Evolutionary conservation across 345 rosid genomes (phyloP).

Genomic region (Eucalyptus sp.): DNA sequence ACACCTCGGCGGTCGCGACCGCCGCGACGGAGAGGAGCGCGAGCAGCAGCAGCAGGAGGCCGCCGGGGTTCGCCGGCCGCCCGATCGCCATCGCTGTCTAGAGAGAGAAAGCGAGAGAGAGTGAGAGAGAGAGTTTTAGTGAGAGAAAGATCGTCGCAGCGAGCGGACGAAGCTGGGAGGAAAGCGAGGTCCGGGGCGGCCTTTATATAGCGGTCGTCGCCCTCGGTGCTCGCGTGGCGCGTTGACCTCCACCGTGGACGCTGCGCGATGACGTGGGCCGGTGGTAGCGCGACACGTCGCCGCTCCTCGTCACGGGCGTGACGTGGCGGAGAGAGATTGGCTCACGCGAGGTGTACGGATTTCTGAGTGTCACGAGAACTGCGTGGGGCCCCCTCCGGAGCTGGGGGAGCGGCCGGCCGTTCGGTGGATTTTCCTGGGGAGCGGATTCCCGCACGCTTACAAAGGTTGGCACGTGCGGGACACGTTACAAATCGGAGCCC

Average conservation of each 20-base stretch:
- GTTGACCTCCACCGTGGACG: slow-evolving; percentile 5
- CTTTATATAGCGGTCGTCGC: neutral
- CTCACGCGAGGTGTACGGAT: neutral
- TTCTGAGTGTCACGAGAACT: neutral
- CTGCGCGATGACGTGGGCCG: neutral
- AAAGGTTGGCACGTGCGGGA: neutral
- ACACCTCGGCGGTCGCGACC: slow-evolving; percentile 50
- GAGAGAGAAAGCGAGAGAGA: neutral
- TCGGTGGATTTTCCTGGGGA: neutral
- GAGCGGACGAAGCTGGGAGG: neutral
- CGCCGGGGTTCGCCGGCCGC: slow-evolving; percentile 11
- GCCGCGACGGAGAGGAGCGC: slow-evolving; percentile 12
- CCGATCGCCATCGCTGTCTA: slow-evolving; percentile 22
- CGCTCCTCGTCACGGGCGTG: slow-evolving; percentile 12
- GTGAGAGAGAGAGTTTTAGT: neutral
- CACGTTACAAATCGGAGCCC: neutral
- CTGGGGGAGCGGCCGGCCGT: neutral
- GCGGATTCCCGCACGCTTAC: neutral
- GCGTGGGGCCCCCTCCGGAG: neutral
- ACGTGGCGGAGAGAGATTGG: slow-evolving; percentile 27
- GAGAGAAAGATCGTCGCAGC: neutral
- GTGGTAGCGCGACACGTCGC: neutral
- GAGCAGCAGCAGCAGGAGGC: slow-evolving; percentile 14
- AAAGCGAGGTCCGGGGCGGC: neutral
- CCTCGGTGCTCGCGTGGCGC: neutral